Evolutionary conservation across 2,329 filamentous ascomycete species (phyloP).

Genomic region (Paradendryphiella salina): DNA sequence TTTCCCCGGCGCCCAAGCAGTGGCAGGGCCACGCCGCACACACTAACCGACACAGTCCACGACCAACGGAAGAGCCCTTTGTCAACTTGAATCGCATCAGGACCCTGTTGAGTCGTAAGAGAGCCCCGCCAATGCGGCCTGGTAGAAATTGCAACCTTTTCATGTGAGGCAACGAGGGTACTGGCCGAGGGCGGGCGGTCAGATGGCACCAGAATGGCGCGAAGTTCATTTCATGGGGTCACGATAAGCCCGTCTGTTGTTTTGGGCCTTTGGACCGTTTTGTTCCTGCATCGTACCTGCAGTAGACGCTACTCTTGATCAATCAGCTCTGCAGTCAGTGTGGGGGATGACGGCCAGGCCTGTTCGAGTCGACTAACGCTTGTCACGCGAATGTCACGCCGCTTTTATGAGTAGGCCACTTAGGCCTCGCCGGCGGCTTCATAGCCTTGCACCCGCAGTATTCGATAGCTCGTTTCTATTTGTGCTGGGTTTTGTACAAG

Average conservation of each 20-base stretch:
- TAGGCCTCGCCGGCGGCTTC: constrained; percentile 32
- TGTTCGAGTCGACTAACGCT: constrained; percentile 30
- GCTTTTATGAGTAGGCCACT: constrained; percentile 19
- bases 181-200: too few relatives aligned
- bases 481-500: constrained; percentile 41
- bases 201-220: background rate
- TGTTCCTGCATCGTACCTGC: constrained; percentile 45
- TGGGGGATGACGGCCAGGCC: constrained; percentile 32
- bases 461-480: constrained; percentile 43
- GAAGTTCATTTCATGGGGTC: constrained; percentile 20
- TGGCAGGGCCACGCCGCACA: constrained; percentile 35
- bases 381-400: constrained; percentile 31
- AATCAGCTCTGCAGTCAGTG: constrained; percentile 35
- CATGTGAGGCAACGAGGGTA: constrained; percentile 12
- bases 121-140: constrained; percentile 35
- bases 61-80: constrained; percentile 29
- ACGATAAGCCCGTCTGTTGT: constrained; percentile 23
- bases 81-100: constrained; percentile 36
- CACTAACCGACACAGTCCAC: constrained; percentile 22
- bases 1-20: constrained; percentile 45
- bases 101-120: constrained; percentile 33
- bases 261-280: constrained; percentile 22
- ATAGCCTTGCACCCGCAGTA: constrained; percentile 27
- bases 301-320: constrained; percentile 39
- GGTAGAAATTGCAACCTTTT: constrained; percentile 35